These are phyloP conservation scores for Nakazawaea wickerhamii DNA, from an alignment of 805 yeast genomes.

Conservation along the genomic window DNA sequence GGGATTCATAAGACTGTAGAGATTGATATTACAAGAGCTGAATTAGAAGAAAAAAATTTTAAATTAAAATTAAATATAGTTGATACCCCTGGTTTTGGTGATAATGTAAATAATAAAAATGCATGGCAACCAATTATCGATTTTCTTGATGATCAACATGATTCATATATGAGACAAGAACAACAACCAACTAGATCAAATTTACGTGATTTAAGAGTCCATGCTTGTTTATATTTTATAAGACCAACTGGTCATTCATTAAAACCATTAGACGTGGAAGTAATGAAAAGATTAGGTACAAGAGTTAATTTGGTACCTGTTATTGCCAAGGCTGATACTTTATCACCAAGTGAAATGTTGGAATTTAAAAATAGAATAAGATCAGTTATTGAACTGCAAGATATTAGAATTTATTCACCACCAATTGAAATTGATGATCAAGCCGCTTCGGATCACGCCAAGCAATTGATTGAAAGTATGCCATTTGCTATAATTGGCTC, in stretches of 20 bases:
- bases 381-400: slow-evolving; percentile 78
- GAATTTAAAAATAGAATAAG: slow-evolving; percentile 72
- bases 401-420: slow-evolving; percentile 78
- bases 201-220: slow-evolving; percentile 80
- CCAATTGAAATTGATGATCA: slow-evolving; percentile 73
- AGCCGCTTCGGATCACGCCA: slow-evolving; percentile 74
- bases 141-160: slow-evolving; percentile 89
- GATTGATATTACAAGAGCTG: slow-evolving; percentile 74
- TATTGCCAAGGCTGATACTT: slow-evolving; percentile 83
- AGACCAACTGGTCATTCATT: slow-evolving; percentile 88
- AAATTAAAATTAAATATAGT: slow-evolving; percentile 70
- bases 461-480: slow-evolving; percentile 75
- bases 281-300: slow-evolving; percentile 76
- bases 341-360: slow-evolving; percentile 64
- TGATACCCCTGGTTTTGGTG: slow-evolving; percentile 95
- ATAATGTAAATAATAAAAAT: slow-evolving; percentile 77
- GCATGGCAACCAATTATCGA: slow-evolving; percentile 85
- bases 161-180: slow-evolving; percentile 83
- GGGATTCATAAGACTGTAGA: slow-evolving; percentile 68
- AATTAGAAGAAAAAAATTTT: slow-evolving; percentile 79
- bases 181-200: slow-evolving; percentile 75
- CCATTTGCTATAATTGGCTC: slow-evolving; percentile 84
- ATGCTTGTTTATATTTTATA: slow-evolving; percentile 84
- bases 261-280: slow-evolving; percentile 81
- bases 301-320: slow-evolving; percentile 87